Evolutionary conservation across 2,329 filamentous ascomycete genomes (phyloP).

Genomic region (Cryphonectria naterciae): DNA sequence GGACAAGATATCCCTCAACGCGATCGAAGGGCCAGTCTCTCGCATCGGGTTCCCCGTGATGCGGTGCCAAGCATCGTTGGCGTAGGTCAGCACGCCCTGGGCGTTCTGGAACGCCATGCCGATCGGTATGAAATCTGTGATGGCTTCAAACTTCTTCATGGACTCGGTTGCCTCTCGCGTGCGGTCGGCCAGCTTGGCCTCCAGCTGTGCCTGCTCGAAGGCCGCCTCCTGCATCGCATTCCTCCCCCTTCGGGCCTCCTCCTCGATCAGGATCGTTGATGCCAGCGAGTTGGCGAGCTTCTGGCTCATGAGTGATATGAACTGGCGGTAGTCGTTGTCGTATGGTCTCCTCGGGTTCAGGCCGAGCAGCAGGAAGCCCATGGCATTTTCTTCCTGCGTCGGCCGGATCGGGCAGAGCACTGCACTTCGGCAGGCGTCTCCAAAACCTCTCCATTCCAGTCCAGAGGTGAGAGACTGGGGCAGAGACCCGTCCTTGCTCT

Average conservation of each 20-base stretch:
- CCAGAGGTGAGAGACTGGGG: slow-evolving; percentile 61
- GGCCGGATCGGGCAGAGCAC: slow-evolving; percentile 72
- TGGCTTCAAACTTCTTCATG: slow-evolving; percentile 68
- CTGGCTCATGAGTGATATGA: slow-evolving; percentile 58
- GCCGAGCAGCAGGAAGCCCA: slow-evolving; percentile 71
- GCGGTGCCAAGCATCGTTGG: slow-evolving; percentile 68
- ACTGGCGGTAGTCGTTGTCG: slow-evolving; percentile 73
- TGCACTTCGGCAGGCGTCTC: slow-evolving; percentile 65
- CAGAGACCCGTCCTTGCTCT: slow-evolving; percentile 55
- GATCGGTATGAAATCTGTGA: slow-evolving; percentile 74
- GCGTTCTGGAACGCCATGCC: slow-evolving; percentile 74
- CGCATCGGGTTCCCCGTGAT: slow-evolving; percentile 50
- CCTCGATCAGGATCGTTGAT: slow-evolving; percentile 71
- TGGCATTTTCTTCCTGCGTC: slow-evolving; percentile 65
- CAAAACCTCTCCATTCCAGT: slow-evolving; percentile 66
- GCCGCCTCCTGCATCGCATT: slow-evolving; percentile 67
- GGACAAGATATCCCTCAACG: slow-evolving; percentile 43
- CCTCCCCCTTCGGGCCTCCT: slow-evolving; percentile 64
- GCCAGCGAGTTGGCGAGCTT: slow-evolving; percentile 70
- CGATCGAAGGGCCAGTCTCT: slow-evolving; percentile 37
- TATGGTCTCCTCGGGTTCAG: slow-evolving; percentile 73
- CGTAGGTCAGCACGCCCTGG: slow-evolving; percentile 68
- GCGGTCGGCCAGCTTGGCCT: slow-evolving; percentile 64
- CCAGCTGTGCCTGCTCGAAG: slow-evolving; percentile 68
- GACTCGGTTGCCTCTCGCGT: slow-evolving; percentile 55